A percentile compares a stretch with the other conserved stretches of the same genome.
phyloP scores from a whole-genome alignment of 1,284 basidiomycete species.

The Leccinum pachyderme region DNA sequence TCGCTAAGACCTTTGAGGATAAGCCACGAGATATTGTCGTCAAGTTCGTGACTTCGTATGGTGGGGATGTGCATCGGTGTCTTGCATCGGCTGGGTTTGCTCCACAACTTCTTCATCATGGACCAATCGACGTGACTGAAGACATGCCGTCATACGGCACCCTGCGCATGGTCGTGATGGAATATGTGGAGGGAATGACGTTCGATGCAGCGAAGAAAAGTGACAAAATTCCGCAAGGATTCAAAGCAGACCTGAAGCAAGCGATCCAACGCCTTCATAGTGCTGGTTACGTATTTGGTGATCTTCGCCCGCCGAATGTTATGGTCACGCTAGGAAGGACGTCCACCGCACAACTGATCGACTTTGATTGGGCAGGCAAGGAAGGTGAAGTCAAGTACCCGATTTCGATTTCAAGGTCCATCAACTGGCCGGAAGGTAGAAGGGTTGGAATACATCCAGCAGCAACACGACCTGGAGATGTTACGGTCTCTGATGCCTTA shows the following conservation, averaged over 20 bases:
- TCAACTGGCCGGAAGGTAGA: constrained; percentile 6
- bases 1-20: not conserved
- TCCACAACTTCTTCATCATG: constrained; percentile 11
- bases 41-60: constrained; percentile 17
- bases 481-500: not conserved
- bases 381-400: constrained; percentile 15
- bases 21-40: constrained; percentile 7
- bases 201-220: not conserved
- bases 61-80: constrained; percentile 2
- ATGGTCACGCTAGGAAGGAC: constrained; percentile 4
- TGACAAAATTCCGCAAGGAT: not conserved
- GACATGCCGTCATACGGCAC: constrained; percentile 11
- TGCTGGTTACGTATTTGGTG: constrained; percentile 15
- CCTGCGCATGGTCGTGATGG: constrained; percentile 26
- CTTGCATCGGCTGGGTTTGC: constrained; percentile 8
- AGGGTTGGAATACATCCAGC: constrained; percentile 1
- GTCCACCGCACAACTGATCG: constrained; percentile 1
- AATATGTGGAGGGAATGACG: constrained; percentile 5
- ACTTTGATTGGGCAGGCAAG: constrained; percentile 13
- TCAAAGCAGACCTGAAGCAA: not conserved
- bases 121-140: not conserved
- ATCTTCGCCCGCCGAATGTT: constrained; percentile 18
- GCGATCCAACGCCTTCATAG: constrained; percentile 7
- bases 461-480: constrained; percentile 12
- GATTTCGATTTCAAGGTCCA: not conserved